A percentile compares a stretch with the other conserved stretches of the same genome.
Evolutionary conservation across 331 rosid genomes (phyloP).

Genomic region (Pyrus hybrid): DNA sequence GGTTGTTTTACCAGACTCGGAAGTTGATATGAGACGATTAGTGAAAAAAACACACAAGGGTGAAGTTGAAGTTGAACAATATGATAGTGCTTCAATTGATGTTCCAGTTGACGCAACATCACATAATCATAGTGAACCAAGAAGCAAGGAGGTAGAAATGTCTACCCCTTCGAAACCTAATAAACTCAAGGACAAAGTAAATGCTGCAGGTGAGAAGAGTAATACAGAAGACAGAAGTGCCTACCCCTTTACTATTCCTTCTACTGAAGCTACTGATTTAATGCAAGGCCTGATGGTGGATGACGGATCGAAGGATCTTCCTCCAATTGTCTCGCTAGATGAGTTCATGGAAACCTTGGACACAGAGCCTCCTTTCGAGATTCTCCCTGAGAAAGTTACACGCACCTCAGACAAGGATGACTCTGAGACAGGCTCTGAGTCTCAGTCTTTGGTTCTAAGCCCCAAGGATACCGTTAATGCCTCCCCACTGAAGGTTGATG

Average conservation of each 20-base stretch:
- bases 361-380: conserved; percentile 78
- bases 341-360: conserved; percentile 92
- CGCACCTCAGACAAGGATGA: conserved; percentile 36
- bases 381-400: conserved; percentile 38
- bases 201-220: conserved; percentile 27
- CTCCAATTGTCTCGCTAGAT: conserved; percentile 83
- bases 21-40: conserved; percentile 75
- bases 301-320: conserved; percentile 74
- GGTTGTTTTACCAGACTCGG: conserved; percentile 89
- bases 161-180: conserved; percentile 27
- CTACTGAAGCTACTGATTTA: conserved; percentile 58
- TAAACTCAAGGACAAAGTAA: conserved; percentile 20
- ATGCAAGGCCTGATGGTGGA: conserved; percentile 81
- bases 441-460: conserved; percentile 29
- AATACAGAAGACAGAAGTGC: conserved; percentile 25
- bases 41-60: conserved; percentile 97
- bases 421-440: conserved; percentile 30
- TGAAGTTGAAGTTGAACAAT: conserved; percentile 92
- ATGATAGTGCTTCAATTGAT: conserved; percentile 43
- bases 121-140: conserved; percentile 25
- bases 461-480: conserved; percentile 21
- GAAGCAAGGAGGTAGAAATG: conserved; percentile 32
- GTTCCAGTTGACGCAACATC: conserved; percentile 48
- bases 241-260: conserved; percentile 53
- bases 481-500: conserved; percentile 19